phyloP scores from a whole-genome alignment of 768 basidiomycete genomes.

The Galerina sulciceps region DNA sequence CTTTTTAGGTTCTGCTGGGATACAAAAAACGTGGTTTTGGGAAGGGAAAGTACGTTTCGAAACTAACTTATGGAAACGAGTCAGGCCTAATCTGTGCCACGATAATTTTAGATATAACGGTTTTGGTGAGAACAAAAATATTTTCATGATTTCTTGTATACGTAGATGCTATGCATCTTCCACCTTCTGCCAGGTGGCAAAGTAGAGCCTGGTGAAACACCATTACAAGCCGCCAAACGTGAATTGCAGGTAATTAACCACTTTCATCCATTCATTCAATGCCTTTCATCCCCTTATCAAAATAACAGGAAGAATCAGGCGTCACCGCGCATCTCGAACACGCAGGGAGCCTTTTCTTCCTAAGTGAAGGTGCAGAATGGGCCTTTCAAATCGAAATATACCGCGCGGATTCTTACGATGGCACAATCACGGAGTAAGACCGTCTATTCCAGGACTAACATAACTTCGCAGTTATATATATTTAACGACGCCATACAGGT shows the following conservation, averaged over 20 bases:
- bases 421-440: conserved; percentile 68
- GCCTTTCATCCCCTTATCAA: not conserved
- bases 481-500: conserved; percentile 42
- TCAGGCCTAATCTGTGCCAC: not conserved
- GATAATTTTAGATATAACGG: conserved; percentile 73
- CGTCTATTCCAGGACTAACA: not conserved
- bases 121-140: conserved; percentile 53
- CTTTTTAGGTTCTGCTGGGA: conserved; percentile 65
- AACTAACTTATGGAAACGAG: not conserved
- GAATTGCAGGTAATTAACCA: conserved; percentile 57
- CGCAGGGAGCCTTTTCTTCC: conserved; percentile 69
- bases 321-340: conserved; percentile 67
- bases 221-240: conserved; percentile 73
- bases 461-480: not conserved
- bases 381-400: conserved; percentile 79
- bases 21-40: conserved; percentile 84
- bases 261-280: not conserved
- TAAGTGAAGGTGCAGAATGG: conserved; percentile 52
- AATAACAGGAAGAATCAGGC: conserved; percentile 78
- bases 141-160: not conserved
- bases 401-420: conserved; percentile 62
- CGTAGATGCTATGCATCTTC: not conserved
- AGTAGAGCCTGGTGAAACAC: conserved; percentile 74
- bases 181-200: conserved; percentile 59
- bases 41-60: conserved; percentile 50